phyloP scores from a whole-genome alignment of 1,284 basidiomycete species.

The Ganoderma sinense region DNA sequence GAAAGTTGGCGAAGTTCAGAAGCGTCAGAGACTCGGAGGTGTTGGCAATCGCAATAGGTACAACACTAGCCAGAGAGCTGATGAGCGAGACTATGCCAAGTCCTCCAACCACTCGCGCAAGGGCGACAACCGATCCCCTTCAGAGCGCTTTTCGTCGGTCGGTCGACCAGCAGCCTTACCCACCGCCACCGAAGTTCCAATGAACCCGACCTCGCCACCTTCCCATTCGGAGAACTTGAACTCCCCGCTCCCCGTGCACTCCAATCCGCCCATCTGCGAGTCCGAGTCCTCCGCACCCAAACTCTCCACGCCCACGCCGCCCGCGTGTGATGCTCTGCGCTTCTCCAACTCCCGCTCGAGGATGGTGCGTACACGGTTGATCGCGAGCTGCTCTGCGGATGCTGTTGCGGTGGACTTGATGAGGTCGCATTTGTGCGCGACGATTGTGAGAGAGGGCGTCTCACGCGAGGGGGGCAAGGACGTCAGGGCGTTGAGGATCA shows the following conservation, averaged over 20 bases:
- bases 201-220: conserved; percentile 73
- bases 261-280: conserved; percentile 40
- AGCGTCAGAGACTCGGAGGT: background rate
- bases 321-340: conserved; percentile 65
- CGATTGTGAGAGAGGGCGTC: conserved; percentile 65
- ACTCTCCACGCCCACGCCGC: conserved; percentile 73
- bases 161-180: conserved; percentile 37
- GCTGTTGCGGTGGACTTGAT: conserved; percentile 58
- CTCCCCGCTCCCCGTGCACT: conserved; percentile 45
- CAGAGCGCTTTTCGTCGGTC: conserved; percentile 41
- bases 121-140: conserved; percentile 49
- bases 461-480: conserved; percentile 74
- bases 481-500: conserved; percentile 70
- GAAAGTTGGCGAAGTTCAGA: too few relatives aligned
- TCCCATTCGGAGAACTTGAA: conserved; percentile 84
- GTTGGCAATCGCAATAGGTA: background rate
- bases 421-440: conserved; percentile 80
- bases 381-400: conserved; percentile 59
- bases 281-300: conserved; percentile 53
- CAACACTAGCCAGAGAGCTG: background rate
- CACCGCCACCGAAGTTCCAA: conserved; percentile 64
- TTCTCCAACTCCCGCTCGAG: conserved; percentile 85
- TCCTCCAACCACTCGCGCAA: conserved; percentile 62
- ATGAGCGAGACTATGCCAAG: conserved; percentile 26
- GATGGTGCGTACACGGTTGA: conserved; percentile 73